A percentile compares a stretch with the other conserved stretches of the same genome.
These are phyloP conservation scores for Phytophthora vignae DNA, from an alignment of 352 stramenopile genomes.

Conservation along the genomic window DNA sequence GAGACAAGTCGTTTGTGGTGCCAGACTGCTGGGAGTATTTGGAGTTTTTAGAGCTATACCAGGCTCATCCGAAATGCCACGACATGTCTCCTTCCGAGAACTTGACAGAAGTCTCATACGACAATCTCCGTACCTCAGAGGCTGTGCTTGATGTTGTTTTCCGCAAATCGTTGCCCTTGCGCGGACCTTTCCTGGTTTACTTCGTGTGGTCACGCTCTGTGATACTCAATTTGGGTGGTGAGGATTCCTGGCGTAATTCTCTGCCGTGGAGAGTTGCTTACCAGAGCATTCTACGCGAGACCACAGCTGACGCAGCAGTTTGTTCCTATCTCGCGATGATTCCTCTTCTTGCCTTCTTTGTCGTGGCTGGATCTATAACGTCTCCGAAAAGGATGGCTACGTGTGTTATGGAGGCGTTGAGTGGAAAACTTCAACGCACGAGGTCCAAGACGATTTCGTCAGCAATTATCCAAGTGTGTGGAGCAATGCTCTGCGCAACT, in stretches of 20 bases:
- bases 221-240: slow-evolving; percentile 37
- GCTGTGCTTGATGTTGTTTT: slow-evolving; percentile 37
- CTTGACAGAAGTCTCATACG: slow-evolving; percentile 28
- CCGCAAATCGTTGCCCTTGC: slow-evolving; percentile 26
- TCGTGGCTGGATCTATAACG: slow-evolving; percentile 41
- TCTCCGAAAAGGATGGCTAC: slow-evolving; percentile 46
- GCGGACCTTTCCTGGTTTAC: slow-evolving; percentile 50
- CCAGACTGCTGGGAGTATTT: slow-evolving; percentile 46
- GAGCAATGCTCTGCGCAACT: slow-evolving; percentile 48
- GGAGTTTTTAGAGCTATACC: slow-evolving; percentile 44
- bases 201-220: slow-evolving; percentile 58
- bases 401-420: slow-evolving; percentile 55
- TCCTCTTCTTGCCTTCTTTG: slow-evolving; percentile 53
- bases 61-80: slow-evolving; percentile 27
- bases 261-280: slow-evolving; percentile 51
- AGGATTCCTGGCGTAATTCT: slow-evolving; percentile 52
- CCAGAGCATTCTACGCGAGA: slow-evolving; percentile 44
- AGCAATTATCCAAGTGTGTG: slow-evolving; percentile 44
- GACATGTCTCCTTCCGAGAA: slow-evolving; percentile 30
- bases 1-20: slow-evolving; percentile 26
- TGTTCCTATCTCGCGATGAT: slow-evolving; percentile 48
- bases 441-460: slow-evolving; percentile 32
- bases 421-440: slow-evolving; percentile 41
- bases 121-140: slow-evolving; percentile 32
- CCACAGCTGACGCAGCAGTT: slow-evolving; percentile 28